phyloP scores from a whole-genome alignment of 1,284 basidiomycete species.

The Pholiota adiposa region DNA sequence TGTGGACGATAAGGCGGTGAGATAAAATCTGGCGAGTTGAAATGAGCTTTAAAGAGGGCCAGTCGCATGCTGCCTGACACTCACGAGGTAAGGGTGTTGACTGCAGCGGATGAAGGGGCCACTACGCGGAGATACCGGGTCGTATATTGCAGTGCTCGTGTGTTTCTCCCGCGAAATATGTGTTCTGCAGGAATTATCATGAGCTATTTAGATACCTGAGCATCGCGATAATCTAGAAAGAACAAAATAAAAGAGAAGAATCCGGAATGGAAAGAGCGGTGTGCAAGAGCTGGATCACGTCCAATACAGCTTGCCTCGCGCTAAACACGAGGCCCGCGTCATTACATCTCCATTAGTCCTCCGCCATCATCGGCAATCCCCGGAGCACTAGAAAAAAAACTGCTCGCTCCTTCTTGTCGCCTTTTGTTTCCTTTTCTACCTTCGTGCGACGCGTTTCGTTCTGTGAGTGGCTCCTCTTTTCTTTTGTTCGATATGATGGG shows the following conservation, averaged over 20 bases:
- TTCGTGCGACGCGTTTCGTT: not conserved
- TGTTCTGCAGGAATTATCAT: conserved; percentile 25
- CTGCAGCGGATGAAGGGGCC: conserved; percentile 10
- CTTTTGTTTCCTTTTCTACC: conserved; percentile 8
- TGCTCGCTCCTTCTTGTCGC: conserved; percentile 9
- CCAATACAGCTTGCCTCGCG: conserved; percentile 33
- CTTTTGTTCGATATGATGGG: conserved; percentile 36
- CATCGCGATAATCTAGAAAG: conserved; percentile 35
- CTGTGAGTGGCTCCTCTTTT: conserved; percentile 21
- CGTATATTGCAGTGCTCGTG: conserved; percentile 16
- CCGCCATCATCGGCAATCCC: conserved; percentile 17
- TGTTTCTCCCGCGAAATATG: conserved; percentile 24
- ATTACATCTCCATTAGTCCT: conserved; percentile 19
- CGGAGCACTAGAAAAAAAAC: conserved; percentile 4
- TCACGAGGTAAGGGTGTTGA: conserved; percentile 38
- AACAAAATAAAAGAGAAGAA: conserved; percentile 24
- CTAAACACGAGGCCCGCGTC: conserved; percentile 37
- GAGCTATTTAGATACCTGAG: conserved; percentile 22
- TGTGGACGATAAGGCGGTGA: conserved; percentile 26
- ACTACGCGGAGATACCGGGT: conserved; percentile 34
- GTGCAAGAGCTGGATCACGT: conserved; percentile 32
- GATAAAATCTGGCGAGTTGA: conserved; percentile 6
- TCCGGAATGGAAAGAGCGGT: conserved; percentile 29
- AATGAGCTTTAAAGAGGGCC: conserved; percentile 9
- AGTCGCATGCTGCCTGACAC: conserved; percentile 36